A percentile compares a stretch with the other conserved stretches of the same genome.
Evolutionary conservation across 805 yeast genomes (phyloP).

Genomic region (Kodamaea hsintzibuensis): DNA sequence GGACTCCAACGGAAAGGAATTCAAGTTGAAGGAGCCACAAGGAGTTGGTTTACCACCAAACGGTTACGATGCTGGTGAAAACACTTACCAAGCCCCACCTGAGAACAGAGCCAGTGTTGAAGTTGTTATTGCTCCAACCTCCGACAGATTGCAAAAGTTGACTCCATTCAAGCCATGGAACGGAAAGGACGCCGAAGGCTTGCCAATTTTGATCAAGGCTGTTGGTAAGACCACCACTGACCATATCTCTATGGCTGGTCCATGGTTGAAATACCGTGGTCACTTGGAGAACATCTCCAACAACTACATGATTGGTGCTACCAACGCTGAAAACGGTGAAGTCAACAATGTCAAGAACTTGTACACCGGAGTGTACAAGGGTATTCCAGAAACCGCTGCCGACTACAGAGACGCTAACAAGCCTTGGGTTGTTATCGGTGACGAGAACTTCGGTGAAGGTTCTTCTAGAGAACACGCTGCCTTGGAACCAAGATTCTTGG

Average conservation of each 20-base stretch:
- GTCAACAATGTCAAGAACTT: conserved; percentile 89
- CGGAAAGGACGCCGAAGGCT: conserved; percentile 84
- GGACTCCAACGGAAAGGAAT: conserved; percentile 87
- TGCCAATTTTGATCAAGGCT: conserved; percentile 96
- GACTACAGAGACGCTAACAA: conserved; percentile 92
- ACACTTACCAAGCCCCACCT: conserved; percentile 98
- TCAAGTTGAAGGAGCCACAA: conserved; percentile 81
- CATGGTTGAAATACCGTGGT: conserved; percentile 99
- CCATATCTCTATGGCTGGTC: conserved; percentile 99
- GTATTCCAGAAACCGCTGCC: conserved; percentile 96
- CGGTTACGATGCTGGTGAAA: conserved; percentile 92
- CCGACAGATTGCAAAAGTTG: conserved; percentile 94
- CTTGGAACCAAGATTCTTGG: conserved; percentile 97
- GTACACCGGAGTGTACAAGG: conserved; percentile 86
- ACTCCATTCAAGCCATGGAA: conserved; percentile 96
- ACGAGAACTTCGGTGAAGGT: conserved; percentile 98
- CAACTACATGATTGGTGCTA: conserved; percentile 99
- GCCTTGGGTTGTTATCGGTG: conserved; percentile 97
- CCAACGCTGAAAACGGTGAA: conserved; percentile 92
- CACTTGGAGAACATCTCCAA: conserved; percentile 98
- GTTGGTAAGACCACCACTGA: conserved; percentile 98
- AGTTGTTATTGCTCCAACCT: conserved; percentile 81
- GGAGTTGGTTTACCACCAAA: conserved; percentile 88
- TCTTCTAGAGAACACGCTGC: conserved; percentile 99
- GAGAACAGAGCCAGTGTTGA: conserved; percentile 70